These are phyloP conservation scores for Canavalia ensiformis DNA, from an alignment of 306 rosid species.

Conservation along the genomic window DNA sequence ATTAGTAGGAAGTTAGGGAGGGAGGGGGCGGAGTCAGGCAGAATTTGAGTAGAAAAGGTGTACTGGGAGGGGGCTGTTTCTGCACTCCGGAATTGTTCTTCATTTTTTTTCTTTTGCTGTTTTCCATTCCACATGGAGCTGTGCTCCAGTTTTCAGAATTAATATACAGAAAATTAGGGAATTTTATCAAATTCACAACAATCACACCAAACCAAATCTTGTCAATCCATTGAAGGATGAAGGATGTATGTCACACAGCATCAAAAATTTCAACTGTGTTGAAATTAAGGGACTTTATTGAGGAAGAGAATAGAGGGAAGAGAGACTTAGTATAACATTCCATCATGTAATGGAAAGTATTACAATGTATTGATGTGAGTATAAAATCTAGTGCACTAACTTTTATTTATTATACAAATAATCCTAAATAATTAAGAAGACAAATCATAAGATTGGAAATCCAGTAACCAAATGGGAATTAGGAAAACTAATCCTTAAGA, in stretches of 20 bases:
- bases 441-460: background rate
- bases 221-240: slow-evolving; percentile 26
- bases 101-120: too few species aligned
- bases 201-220: slow-evolving; percentile 6
- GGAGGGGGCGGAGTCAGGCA: too few species aligned
- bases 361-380: background rate
- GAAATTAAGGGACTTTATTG: background rate
- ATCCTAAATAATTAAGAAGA: background rate
- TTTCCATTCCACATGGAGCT: too few species aligned
- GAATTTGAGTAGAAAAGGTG: too few species aligned
- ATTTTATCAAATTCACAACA: too few species aligned
- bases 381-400: background rate
- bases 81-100: too few species aligned
- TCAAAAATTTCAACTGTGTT: slow-evolving; percentile 1
- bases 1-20: too few species aligned
- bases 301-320: background rate
- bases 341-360: background rate
- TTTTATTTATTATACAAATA: background rate
- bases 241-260: background rate
- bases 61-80: too few species aligned
- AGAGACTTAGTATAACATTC: background rate
- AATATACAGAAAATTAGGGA: too few species aligned
- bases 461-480: background rate
- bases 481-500: background rate
- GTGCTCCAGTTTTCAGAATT: too few species aligned